Conservation (phyloP, 208 protist species). For the Leishmania guyanensis region DNA sequence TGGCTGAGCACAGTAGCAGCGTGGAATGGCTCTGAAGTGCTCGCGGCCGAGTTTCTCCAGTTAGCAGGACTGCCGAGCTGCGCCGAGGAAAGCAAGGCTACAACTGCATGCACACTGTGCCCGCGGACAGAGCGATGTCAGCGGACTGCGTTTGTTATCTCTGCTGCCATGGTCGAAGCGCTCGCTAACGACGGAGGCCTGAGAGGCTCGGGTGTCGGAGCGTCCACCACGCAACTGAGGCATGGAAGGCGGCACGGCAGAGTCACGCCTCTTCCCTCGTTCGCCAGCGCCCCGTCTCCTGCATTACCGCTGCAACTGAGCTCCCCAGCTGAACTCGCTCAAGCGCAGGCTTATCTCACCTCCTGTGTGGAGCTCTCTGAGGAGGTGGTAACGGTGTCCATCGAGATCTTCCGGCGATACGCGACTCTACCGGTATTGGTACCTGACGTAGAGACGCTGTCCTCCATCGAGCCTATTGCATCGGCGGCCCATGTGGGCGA, state of each 20-base stretch:
- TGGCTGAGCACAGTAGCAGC: slow-evolving; percentile 1
- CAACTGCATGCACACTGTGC: not conserved
- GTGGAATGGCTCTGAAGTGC: not conserved
- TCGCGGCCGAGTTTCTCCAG: not conserved
- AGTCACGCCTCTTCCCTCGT: slow-evolving; percentile 1
- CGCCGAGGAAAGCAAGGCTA: not conserved
- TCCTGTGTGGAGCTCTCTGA: slow-evolving; percentile 10
- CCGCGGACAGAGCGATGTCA: slow-evolving; percentile 11
- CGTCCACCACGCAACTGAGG: not conserved
- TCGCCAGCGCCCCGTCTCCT: slow-evolving; percentile 1
- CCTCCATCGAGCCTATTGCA: not conserved
- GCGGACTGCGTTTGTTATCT: slow-evolving; percentile 7
- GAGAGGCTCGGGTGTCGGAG: not conserved
- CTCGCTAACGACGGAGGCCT: not conserved
- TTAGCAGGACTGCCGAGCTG: not conserved
- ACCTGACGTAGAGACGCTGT: not conserved
- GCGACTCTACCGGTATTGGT: slow-evolving; percentile 29
- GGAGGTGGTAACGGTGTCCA: slow-evolving; percentile 11
- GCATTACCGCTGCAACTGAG: slow-evolving; percentile 2
- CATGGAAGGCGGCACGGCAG: not conserved
- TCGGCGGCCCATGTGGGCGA: not conserved
- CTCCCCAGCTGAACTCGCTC: not conserved
- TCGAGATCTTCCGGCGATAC: slow-evolving; percentile 49
- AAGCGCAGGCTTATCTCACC: slow-evolving; percentile 2
- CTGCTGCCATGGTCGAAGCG: not conserved